phyloP scores from a whole-genome alignment of 73 alveolate species.

The Durusdinium trenchii region DNA sequence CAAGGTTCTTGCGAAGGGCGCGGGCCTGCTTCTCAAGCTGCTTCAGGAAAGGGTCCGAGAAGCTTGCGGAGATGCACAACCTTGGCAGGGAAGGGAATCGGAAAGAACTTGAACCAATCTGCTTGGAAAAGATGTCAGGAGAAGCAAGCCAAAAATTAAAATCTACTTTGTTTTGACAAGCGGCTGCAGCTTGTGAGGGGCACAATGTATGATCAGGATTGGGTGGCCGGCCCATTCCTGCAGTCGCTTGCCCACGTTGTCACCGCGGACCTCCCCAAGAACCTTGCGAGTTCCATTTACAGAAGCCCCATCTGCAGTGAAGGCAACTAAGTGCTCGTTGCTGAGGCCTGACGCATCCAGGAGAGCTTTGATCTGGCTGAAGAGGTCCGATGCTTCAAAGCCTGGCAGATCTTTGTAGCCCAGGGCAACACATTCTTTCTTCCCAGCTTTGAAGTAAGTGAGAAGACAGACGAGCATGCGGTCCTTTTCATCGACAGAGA shows the following conservation, averaged over 20 bases:
- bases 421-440: background rate
- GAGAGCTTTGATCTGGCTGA: background rate
- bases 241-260: background rate
- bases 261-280: background rate
- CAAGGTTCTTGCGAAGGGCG: background rate
- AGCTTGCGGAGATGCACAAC: background rate
- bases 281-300: background rate
- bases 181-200: constrained; percentile 8
- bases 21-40: background rate
- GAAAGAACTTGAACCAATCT: too few species aligned
- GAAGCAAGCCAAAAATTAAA: background rate
- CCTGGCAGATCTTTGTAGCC: background rate
- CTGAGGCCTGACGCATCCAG: background rate
- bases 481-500: constrained; percentile 10
- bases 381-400: background rate
- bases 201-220: background rate
- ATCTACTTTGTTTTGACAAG: background rate
- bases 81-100: too few species aligned
- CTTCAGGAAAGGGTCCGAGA: background rate
- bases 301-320: constrained; percentile 34
- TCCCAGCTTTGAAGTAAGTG: background rate
- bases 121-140: too few species aligned
- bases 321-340: background rate
- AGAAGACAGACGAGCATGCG: background rate
- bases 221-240: background rate